Evolutionary conservation across 177 flowering plant species (phyloP), one percentile per base, ranked within the genome.

Genomic region (Vitis hybrid): DNA sequence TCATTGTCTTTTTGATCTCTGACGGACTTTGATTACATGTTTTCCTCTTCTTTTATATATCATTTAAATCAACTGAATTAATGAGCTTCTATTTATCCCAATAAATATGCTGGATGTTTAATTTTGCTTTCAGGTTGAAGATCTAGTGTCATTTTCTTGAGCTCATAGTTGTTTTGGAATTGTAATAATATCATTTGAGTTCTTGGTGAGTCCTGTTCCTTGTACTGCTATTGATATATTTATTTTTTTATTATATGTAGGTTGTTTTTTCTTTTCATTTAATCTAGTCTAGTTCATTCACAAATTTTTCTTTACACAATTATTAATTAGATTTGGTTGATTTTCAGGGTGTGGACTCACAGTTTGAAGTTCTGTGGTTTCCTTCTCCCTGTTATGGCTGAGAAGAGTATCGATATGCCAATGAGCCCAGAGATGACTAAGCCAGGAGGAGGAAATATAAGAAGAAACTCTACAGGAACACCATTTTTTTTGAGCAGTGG

Each of bases 391-490:
- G 54, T 63, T 56, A 86, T 83, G 88, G 83, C 81, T 21, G 76
- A 73, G 76, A 83, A 79, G 80, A 80, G 60, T 74, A 53, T 63
- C 2, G 62, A 62, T 46, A 53, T 77, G 55, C 53, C 76, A 15
- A 66, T 64, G 67, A 68, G 76, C 46, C 77, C 78, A 3, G 76
- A 74, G 60, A 35, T 50, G 54, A 68, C 57, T 21, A 30, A 68
- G 71, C 53, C 67, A 3, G 71, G 67, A 20, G 81, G 52, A 65
- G 77, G 52, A 62, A 64, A 58, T 74, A 21, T 60, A 24, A 80
- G 81, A 77, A 87, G 90, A 70, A 54, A 77, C 49, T 86, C 92
- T 56, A 71, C 78, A 9, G 86, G 80, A 61, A 76, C 71, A 54
- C 52, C 58, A 56, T 73, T 12, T 63, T 64, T 78, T 64, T 69